Evolutionary conservation across 169 alveolate genomes (phyloP).

Genomic region (Besnoitia besnoiti): DNA sequence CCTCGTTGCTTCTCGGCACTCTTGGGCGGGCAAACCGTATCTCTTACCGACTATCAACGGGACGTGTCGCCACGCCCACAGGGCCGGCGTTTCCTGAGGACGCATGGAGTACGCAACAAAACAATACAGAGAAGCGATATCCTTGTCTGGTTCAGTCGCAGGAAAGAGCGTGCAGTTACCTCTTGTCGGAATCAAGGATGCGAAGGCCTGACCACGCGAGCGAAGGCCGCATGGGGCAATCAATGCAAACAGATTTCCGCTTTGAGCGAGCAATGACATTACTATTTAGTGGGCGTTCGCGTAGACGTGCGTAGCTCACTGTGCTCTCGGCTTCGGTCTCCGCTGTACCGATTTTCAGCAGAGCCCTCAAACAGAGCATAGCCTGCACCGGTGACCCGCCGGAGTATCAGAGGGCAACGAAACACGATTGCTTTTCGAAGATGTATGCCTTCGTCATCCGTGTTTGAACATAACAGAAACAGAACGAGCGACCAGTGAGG

Average conservation of each 20-base stretch:
- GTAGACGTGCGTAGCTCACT: neutral
- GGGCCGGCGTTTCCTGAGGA: neutral
- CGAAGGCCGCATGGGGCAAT: too few species aligned
- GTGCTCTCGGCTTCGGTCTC: neutral
- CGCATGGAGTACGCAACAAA: neutral
- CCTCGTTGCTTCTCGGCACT: too few species aligned
- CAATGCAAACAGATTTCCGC: too few species aligned
- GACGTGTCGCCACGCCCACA: slow-evolving; percentile 14
- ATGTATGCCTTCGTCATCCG: too few species aligned
- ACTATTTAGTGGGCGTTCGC: too few species aligned
- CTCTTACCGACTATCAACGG: slow-evolving; percentile 29
- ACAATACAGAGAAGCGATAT: neutral
- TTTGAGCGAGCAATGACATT: too few species aligned
- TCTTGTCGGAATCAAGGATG: too few species aligned
- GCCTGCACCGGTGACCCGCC: neutral
- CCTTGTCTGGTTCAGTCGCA: neutral
- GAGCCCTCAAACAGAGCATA: neutral
- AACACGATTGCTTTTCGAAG: too few species aligned
- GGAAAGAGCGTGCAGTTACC: too few species aligned
- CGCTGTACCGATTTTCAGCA: neutral
- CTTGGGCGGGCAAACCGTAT: too few species aligned
- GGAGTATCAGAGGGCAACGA: neutral
- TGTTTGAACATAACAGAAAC: too few species aligned
- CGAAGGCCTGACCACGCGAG: neutral
- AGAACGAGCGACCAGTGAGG: too few species aligned